phyloP scores from a whole-genome alignment of 2,329 filamentous ascomycete genomes.

The Aspergillus sp. region DNA sequence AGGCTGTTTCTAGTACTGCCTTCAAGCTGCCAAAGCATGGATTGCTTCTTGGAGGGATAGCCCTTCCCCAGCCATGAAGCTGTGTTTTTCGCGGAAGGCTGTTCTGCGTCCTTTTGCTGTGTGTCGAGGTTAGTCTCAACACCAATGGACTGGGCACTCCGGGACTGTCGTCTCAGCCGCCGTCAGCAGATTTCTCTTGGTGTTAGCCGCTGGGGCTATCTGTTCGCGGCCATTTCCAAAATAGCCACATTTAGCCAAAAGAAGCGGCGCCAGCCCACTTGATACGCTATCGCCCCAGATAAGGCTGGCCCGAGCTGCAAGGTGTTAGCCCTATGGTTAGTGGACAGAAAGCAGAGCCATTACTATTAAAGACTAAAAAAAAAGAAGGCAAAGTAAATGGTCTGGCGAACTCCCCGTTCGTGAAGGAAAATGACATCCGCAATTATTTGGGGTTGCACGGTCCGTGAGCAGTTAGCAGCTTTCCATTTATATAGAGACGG shows the following conservation, averaged over 20 bases:
- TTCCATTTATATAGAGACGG: background rate
- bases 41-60: constrained; percentile 47
- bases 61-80: constrained; percentile 51
- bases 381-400: constrained; percentile 53
- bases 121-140: no score
- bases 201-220: constrained; percentile 3
- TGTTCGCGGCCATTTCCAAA: constrained; percentile 15
- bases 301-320: constrained; percentile 47
- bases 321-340: no score
- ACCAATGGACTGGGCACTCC: no score
- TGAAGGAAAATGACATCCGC: constrained; percentile 58
- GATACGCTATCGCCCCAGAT: constrained; percentile 51
- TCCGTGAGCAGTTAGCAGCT: no score
- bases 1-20: constrained; percentile 33
- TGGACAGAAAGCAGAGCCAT: no score
- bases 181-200: constrained; percentile 10
- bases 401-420: constrained; percentile 54
- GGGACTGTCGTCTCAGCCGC: constrained; percentile 6
- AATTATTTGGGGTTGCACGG: constrained; percentile 53
- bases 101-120: constrained; percentile 10
- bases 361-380: constrained; percentile 54
- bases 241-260: constrained; percentile 58
- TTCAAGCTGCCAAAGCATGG: constrained; percentile 43
- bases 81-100: constrained; percentile 23
- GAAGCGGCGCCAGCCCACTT: constrained; percentile 52